Evolutionary conservation across 202 grass and related monocot genomes (phyloP).

Genomic region (Hordeum pubiflorum): DNA sequence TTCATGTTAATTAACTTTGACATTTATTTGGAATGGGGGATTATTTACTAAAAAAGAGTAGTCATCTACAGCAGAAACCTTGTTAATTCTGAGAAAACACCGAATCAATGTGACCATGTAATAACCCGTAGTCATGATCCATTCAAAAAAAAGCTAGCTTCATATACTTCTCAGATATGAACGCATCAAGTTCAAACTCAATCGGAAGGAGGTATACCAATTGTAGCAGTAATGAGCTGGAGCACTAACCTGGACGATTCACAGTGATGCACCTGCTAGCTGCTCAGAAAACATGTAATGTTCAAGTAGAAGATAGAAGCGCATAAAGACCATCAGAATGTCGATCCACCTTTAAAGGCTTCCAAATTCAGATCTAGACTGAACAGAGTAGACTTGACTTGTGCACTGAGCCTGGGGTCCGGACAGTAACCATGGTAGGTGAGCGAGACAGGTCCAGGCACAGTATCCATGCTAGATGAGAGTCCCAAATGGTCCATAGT

Average conservation of each 20-base stretch:
- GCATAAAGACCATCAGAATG: background rate
- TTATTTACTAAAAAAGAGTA: background rate
- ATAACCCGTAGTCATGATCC: background rate
- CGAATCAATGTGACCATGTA: background rate
- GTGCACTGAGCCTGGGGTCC: background rate
- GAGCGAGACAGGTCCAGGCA: background rate
- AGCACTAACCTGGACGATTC: background rate
- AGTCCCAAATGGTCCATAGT: no score
- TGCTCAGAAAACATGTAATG: background rate
- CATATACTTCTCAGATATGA: background rate
- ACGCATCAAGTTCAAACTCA: background rate
- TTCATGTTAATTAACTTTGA: no score
- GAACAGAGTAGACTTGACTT: background rate
- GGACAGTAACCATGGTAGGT: background rate
- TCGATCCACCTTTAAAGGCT: background rate
- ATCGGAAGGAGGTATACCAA: background rate
- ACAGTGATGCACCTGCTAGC: background rate
- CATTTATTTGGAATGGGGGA: background rate
- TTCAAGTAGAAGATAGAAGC: background rate
- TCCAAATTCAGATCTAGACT: background rate
- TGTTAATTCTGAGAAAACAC: background rate
- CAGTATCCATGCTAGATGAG: background rate
- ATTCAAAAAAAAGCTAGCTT: background rate
- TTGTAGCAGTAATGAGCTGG: background rate
- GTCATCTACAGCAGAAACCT: background rate